These are phyloP conservation scores for Leishmania major DNA, from an alignment of 208 protist species.

Conservation along the genomic window DNA sequence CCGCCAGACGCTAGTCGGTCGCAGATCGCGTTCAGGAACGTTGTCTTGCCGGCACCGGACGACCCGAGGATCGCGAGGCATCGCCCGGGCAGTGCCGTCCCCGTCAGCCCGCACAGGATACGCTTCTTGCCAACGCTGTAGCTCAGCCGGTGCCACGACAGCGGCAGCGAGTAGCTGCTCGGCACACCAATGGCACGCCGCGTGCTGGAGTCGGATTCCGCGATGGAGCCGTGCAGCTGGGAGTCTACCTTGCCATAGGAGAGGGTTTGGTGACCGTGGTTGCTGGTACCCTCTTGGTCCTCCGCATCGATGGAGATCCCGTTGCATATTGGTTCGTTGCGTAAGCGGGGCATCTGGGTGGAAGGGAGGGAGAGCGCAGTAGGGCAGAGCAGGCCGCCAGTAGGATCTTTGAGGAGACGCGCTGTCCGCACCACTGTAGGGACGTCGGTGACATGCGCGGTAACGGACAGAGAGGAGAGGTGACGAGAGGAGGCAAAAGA, in stretches of 20 bases:
- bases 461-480: background rate
- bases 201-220: conserved; percentile 49
- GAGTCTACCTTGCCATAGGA: conserved; percentile 23
- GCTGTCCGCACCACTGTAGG: background rate
- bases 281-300: background rate
- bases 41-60: conserved; percentile 83
- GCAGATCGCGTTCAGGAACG: conserved; percentile 72
- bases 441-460: background rate
- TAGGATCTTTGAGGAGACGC: background rate
- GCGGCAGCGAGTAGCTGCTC: conserved; percentile 47
- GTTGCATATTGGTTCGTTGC: background rate
- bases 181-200: conserved; percentile 33
- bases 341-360: background rate
- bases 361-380: background rate
- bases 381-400: no score
- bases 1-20: conserved; percentile 53
- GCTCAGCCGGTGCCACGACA: conserved; percentile 77
- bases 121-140: conserved; percentile 50
- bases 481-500: background rate
- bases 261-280: background rate
- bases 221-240: conserved; percentile 43
- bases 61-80: conserved; percentile 85
- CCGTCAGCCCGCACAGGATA: conserved; percentile 73
- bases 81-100: conserved; percentile 69
- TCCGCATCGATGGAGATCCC: background rate